These are phyloP conservation scores for Botrytis cinerea DNA, from an alignment of 2,329 filamentous ascomycete species.

Conservation along the genomic window DNA sequence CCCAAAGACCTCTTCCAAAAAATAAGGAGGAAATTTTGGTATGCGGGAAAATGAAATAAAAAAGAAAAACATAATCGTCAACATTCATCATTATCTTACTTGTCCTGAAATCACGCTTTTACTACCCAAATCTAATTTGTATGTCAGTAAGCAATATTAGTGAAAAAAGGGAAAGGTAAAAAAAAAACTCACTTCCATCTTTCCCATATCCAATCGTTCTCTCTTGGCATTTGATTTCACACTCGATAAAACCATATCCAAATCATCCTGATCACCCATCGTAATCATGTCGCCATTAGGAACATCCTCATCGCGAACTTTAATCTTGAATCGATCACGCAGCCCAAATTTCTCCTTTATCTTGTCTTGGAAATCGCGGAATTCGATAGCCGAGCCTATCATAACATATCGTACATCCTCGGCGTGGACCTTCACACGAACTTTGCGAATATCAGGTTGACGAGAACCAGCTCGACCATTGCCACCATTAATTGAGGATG, in stretches of 20 bases:
- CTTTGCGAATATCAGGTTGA: slow-evolving; percentile 69
- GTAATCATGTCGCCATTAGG: slow-evolving; percentile 89
- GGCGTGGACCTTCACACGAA: slow-evolving; percentile 88
- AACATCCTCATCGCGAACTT: slow-evolving; percentile 78
- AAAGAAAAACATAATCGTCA: slow-evolving; percentile 16
- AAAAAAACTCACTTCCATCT: slow-evolving; percentile 79
- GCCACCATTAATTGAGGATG: slow-evolving; percentile 31
- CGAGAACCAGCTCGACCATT: slow-evolving; percentile 56
- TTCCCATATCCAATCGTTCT: slow-evolving; percentile 79
- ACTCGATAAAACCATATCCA: slow-evolving; percentile 80
- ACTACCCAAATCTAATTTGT: slow-evolving; percentile 36
- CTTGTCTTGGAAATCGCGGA: slow-evolving; percentile 73
- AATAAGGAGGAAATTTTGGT: not conserved
- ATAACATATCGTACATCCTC: slow-evolving; percentile 94
- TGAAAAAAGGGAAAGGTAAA: not conserved
- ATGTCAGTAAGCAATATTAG: slow-evolving; percentile 27
- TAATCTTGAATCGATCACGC: slow-evolving; percentile 79
- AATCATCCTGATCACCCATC: slow-evolving; percentile 92
- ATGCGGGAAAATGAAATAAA: not conserved
- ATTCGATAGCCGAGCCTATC: slow-evolving; percentile 71
- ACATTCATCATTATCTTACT: slow-evolving; percentile 21
- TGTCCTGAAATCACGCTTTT: not conserved
- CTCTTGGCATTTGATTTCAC: slow-evolving; percentile 69
- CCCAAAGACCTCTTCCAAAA: not conserved
- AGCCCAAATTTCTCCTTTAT: slow-evolving; percentile 88